Base-by-base conservation (phyloP, 768 basidiomycete species). In the Phlebiopsis flavidoalba region DNA sequence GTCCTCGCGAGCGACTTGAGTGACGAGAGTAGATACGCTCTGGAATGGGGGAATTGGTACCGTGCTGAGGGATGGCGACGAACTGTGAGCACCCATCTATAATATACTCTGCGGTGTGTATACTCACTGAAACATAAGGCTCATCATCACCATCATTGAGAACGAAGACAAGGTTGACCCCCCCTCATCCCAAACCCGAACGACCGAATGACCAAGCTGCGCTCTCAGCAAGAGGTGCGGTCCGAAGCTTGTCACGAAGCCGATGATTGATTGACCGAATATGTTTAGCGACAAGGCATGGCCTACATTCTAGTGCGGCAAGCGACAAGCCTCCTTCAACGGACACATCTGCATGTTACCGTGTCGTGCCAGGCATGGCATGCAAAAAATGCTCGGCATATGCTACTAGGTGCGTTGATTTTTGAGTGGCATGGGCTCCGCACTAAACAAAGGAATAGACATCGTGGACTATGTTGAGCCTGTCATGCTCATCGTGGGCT, bases 31-130 rank as follows among this genome's bases (percentile, higher is more conserved):
- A 80, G 89, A 36, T 99, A 95, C 72, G 97, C 97, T 0, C 85
- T 98, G 6, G 95, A 98, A 72, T 99, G 96, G 97, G n/a, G 93
- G 91, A 10, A 95, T 98, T 58, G 96, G 95, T 2, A 98, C 96
- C 0, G 96, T 98, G 2, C 76, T 97, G 62, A 77, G 95, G 63
- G 95, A 98, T 73, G 96, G 96, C 1, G 97, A 99, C 67, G 91
- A 95, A 74, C 77, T 94, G 87, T 84, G 57, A 57, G 78, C 71
- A 19, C 54, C 5, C 7, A n/a, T 14, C n/a, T 8, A 24, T 19
- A n/a, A 5, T 46, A 22, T 17, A 11, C 33, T 17, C 53, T 24
- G 5, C 22, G n/a, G 17, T 31, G 46, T 45, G 26, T 50, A 43
- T 48, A 17, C 21, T 43, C 46, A 43, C 17, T 12, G 3, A 17